These are phyloP conservation scores for Chalciporus piperatus DNA, from an alignment of 768 basidiomycete genomes.

Conservation along the genomic window DNA sequence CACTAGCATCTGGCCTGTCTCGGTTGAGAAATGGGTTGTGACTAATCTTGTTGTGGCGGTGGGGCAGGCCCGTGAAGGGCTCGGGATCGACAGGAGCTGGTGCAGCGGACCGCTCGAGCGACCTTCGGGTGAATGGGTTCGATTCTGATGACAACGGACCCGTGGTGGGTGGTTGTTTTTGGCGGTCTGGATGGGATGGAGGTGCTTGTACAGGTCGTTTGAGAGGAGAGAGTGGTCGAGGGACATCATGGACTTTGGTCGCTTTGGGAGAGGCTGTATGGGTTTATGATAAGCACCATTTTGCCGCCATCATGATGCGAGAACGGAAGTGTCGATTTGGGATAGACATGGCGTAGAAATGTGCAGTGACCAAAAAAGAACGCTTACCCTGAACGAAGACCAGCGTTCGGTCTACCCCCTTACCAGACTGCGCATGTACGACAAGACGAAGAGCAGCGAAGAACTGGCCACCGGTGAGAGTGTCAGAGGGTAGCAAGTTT, in stretches of 20 bases:
- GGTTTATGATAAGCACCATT: conserved; percentile 7
- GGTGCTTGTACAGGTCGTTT: conserved; percentile 24
- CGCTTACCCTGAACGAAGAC: conserved; percentile 74
- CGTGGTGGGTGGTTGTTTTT: conserved; percentile 20
- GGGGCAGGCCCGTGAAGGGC: background rate
- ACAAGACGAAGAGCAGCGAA: conserved; percentile 72
- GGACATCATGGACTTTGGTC: conserved; percentile 4
- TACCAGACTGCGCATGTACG: conserved; percentile 58
- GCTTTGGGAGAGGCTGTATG: conserved; percentile 18
- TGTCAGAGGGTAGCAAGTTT: conserved; percentile 47
- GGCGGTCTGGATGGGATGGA: conserved; percentile 28
- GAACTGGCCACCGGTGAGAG: conserved; percentile 67
- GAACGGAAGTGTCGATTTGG: background rate
- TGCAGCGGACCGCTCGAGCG: conserved; percentile 12
- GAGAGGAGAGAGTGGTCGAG: conserved; percentile 18
- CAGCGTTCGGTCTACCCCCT: conserved; percentile 58
- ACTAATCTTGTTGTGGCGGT: conserved; percentile 21
- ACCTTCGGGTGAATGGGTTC: conserved; percentile 28
- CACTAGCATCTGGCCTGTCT: conserved; percentile 14
- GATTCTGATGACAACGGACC: conserved; percentile 22
- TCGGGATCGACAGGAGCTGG: conserved; percentile 7
- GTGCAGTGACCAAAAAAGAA: background rate
- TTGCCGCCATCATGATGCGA: background rate
- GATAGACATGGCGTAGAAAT: background rate
- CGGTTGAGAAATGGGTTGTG: conserved; percentile 32